Evolutionary conservation across 805 yeast species (phyloP).

Genomic region (Zygoascus bituminiphila): DNA sequence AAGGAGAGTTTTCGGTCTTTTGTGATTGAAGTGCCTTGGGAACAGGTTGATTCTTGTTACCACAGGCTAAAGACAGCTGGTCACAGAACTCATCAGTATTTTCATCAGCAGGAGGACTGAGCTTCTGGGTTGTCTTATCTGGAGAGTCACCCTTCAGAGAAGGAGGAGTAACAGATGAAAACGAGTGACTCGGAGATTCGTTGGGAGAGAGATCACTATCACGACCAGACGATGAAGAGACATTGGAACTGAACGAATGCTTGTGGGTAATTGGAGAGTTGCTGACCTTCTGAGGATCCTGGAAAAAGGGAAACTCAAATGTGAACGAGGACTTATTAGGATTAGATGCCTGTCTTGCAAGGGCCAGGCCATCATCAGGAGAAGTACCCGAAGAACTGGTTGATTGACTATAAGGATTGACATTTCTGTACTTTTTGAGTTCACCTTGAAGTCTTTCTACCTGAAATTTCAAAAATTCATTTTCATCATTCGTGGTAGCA

Average conservation of each 20-base stretch:
- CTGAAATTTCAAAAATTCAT: conserved; percentile 66
- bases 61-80: conserved; percentile 74
- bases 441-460: conserved; percentile 67
- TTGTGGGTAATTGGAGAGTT: conserved; percentile 1
- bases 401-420: neutral
- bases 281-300: conserved; percentile 7
- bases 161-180: neutral
- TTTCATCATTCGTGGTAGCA: conserved; percentile 58
- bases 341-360: neutral
- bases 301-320: conserved; percentile 49
- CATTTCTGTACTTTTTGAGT: conserved; percentile 41
- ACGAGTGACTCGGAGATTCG: neutral
- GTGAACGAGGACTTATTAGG: conserved; percentile 25
- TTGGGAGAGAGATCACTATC: neutral
- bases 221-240: neutral
- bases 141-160: neutral
- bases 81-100: conserved; percentile 48
- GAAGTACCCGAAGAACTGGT: neutral
- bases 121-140: neutral
- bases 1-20: conserved; percentile 5
- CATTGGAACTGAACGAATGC: neutral
- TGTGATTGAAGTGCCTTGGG: neutral
- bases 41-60: conserved; percentile 43
- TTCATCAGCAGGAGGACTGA: neutral
- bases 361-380: neutral